phyloP scores from a whole-genome alignment of 2,329 filamentous ascomycete genomes.

The Penicillium sp. region DNA sequence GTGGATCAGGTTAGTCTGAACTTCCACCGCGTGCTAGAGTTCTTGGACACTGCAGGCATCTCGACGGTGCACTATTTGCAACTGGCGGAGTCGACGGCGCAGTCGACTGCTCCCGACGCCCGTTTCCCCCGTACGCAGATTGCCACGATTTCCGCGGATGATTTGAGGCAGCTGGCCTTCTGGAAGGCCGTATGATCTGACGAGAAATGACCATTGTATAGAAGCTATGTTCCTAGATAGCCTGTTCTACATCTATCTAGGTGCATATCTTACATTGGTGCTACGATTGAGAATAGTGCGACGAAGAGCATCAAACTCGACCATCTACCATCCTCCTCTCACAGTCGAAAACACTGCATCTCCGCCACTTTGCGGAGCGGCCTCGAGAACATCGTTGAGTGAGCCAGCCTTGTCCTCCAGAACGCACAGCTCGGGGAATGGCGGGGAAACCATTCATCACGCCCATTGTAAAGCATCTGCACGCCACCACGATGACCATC shows the following conservation, averaged over 20 bases:
- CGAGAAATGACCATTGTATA: not conserved
- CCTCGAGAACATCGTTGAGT: too few relatives aligned
- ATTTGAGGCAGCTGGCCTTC: conserved; percentile 36
- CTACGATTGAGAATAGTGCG: too few relatives aligned
- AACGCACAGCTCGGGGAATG: too few relatives aligned
- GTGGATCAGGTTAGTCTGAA: conserved; percentile 84
- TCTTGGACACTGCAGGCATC: conserved; percentile 56
- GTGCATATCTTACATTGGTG: too few relatives aligned
- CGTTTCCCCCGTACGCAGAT: conserved; percentile 40
- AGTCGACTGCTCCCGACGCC: conserved; percentile 25
- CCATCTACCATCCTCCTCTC: too few relatives aligned
- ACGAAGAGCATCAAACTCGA: too few relatives aligned
- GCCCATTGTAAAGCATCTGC: not conserved
- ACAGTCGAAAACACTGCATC: too few relatives aligned
- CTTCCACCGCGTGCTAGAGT: conserved; percentile 68
- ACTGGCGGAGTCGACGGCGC: conserved; percentile 21
- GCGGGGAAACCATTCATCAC: too few relatives aligned
- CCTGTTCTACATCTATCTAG: too few relatives aligned
- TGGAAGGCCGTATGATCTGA: conserved; percentile 21
- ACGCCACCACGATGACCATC: conserved; percentile 5
- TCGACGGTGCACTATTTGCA: conserved; percentile 39
- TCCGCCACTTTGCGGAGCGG: too few relatives aligned
- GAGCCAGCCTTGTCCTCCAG: too few relatives aligned
- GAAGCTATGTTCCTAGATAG: not conserved
- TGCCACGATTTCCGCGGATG: conserved; percentile 30